A percentile compares a stretch with the other conserved stretches of the same genome.
These are phyloP conservation scores for Calonectria crousiana DNA, from an alignment of 2,329 filamentous ascomycete genomes.

Conservation along the genomic window DNA sequence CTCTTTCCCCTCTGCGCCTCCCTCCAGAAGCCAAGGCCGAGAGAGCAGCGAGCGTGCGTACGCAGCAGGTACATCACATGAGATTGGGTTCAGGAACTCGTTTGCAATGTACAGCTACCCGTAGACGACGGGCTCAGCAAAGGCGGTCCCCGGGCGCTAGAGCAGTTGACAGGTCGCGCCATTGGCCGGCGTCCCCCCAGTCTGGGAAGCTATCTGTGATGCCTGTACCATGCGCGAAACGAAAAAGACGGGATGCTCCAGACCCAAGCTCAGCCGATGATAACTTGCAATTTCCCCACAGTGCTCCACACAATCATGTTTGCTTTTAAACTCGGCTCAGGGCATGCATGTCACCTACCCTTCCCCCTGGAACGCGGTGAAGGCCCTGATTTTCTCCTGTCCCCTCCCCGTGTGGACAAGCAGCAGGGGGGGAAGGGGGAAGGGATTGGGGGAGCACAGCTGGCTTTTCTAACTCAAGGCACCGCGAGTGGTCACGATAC, in stretches of 20 bases:
- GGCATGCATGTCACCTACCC: not conserved
- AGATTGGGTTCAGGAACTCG: not conserved
- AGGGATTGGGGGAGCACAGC: too few relatives aligned
- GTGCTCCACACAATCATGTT: constrained; percentile 11
- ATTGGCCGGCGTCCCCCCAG: constrained; percentile 2
- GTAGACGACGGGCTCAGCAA: not conserved
- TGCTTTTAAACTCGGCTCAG: constrained; percentile 20
- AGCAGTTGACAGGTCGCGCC: not conserved
- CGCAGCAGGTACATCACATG: not conserved
- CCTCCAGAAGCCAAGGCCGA: too few relatives aligned
- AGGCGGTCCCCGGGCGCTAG: not conserved
- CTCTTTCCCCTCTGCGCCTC: not conserved
- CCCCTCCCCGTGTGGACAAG: not conserved
- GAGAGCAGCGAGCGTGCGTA: not conserved
- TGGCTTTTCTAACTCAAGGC: not conserved
- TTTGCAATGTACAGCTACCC: not conserved
- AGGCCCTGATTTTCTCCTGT: not conserved
- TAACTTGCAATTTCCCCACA: constrained; percentile 2
- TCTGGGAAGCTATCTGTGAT: not conserved
- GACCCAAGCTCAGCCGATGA: constrained; percentile 9
- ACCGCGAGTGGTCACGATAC: too few relatives aligned
- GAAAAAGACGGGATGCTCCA: constrained; percentile 6
- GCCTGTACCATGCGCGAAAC: constrained; percentile 8
- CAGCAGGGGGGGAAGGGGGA: not conserved
- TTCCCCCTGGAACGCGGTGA: not conserved